Conservation (phyloP, 2,329 filamentous ascomycete species). For the Epichloe coenophiala region DNA sequence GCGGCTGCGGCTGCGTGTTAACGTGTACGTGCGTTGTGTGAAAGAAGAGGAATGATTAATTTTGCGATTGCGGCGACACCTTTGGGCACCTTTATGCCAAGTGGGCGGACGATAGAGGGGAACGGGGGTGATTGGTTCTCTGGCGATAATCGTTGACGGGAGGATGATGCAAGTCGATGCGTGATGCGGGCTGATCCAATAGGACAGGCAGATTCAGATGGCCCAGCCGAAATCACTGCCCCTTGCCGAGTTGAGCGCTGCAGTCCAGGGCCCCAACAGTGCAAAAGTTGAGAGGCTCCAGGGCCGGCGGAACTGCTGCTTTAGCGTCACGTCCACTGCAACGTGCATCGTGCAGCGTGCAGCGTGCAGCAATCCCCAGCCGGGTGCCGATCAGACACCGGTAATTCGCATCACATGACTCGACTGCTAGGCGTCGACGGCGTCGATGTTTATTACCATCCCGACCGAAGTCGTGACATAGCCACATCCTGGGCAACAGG, state of each 20-base stretch:
- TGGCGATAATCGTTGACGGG: background rate
- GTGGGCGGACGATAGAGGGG: background rate
- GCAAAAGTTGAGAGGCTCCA: background rate
- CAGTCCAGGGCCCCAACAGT: no score
- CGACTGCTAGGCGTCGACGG: background rate
- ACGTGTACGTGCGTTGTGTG: no score
- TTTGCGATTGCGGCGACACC: background rate
- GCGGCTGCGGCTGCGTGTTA: no score
- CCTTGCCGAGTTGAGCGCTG: no score
- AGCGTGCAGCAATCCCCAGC: background rate
- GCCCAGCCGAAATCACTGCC: background rate
- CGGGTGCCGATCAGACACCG: background rate
- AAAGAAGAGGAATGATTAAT: background rate
- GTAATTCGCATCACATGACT: slow-evolving; percentile 3
- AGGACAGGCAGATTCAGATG: background rate
- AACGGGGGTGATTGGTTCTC: background rate
- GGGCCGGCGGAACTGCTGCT: background rate
- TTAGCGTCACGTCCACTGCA: background rate
- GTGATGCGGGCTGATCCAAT: background rate
- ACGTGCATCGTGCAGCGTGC: no score
- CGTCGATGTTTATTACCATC: no score
- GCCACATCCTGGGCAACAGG: no score
- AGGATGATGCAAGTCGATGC: background rate
- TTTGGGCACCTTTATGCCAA: background rate
- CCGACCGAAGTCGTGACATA: no score